These are phyloP conservation scores for Pyrus hybrid DNA, from an alignment of 331 rosid genomes.

Conservation along the genomic window DNA sequence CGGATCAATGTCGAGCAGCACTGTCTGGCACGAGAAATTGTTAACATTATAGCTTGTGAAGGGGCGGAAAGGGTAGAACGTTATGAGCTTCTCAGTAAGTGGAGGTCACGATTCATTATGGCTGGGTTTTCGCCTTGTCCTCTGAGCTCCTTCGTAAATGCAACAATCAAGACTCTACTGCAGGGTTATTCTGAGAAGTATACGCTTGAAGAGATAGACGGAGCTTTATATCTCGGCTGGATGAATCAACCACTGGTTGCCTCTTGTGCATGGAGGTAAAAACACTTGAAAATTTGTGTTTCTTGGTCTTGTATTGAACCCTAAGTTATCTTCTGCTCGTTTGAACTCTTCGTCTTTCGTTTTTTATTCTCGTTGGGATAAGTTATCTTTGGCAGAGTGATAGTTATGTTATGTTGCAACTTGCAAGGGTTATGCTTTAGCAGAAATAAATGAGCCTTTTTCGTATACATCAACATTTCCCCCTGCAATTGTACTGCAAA, in stretches of 20 bases:
- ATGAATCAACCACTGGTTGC: slow-evolving; percentile 41
- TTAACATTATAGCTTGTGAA: slow-evolving; percentile 78
- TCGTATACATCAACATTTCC: background rate
- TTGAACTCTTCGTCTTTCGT: background rate
- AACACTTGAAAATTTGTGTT: slow-evolving; percentile 5
- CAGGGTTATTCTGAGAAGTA: slow-evolving; percentile 55
- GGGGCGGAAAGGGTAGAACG: slow-evolving; percentile 86
- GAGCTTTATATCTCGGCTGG: slow-evolving; percentile 72
- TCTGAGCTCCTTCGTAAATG: slow-evolving; percentile 45
- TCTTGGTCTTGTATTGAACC: background rate
- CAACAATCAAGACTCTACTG: slow-evolving; percentile 54
- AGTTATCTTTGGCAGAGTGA: background rate
- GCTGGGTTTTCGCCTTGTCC: slow-evolving; percentile 74
- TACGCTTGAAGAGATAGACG: slow-evolving; percentile 71
- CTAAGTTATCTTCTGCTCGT: background rate
- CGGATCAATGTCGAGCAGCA: slow-evolving; percentile 80
- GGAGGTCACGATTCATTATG: slow-evolving; percentile 62
- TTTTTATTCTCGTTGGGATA: background rate
- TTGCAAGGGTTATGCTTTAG: background rate
- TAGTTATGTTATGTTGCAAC: background rate
- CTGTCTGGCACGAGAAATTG: slow-evolving; percentile 78
- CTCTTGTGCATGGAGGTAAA: slow-evolving; percentile 76
- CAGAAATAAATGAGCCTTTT: background rate
- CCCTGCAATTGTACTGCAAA: slow-evolving; percentile 74
- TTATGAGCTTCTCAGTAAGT: slow-evolving; percentile 56